Conservation (phyloP, 2,329 filamentous ascomycete species). For the Neocatenulostroma microsporum region DNA sequence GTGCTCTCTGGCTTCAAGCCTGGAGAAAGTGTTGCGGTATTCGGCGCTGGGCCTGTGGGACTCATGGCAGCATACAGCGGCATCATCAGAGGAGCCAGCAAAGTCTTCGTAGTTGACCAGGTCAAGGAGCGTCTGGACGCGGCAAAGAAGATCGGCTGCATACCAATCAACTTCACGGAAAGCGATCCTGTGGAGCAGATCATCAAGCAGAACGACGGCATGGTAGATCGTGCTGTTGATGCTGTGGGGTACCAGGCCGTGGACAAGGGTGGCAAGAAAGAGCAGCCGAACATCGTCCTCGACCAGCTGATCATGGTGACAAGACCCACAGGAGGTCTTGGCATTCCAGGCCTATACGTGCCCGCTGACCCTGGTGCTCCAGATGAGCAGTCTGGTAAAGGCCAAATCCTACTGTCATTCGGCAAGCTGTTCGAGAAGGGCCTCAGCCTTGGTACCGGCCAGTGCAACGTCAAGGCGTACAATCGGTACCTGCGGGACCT, state of each 20-base stretch:
- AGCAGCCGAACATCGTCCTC: slow-evolving; percentile 55
- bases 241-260: slow-evolving; percentile 60
- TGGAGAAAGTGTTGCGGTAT: slow-evolving; percentile 57
- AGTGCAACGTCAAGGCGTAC: slow-evolving; percentile 62
- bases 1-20: slow-evolving; percentile 52
- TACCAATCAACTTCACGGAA: slow-evolving; percentile 54
- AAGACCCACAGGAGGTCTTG: slow-evolving; percentile 53
- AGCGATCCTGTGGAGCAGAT: slow-evolving; percentile 55
- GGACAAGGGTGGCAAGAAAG: slow-evolving; percentile 47
- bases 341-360: slow-evolving; percentile 38
- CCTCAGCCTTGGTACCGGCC: slow-evolving; percentile 52
- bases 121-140: slow-evolving; percentile 52
- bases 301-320: slow-evolving; percentile 59
- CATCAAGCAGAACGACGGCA: slow-evolving; percentile 49
- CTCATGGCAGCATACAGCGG: slow-evolving; percentile 60
- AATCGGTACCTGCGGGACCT: slow-evolving; percentile 59
- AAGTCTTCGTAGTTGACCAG: slow-evolving; percentile 56
- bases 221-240: slow-evolving; percentile 59
- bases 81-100: slow-evolving; percentile 52
- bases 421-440: slow-evolving; percentile 64
- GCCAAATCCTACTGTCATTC: slow-evolving; percentile 57
- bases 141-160: slow-evolving; percentile 55
- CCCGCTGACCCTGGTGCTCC: slow-evolving; percentile 55
- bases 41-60: slow-evolving; percentile 54
- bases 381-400: slow-evolving; percentile 54